A percentile compares a stretch with the other conserved stretches of the same genome.
Evolutionary conservation across 495 filamentous ascomycete species (phyloP).

Genomic region (Annulohypoxylon nitens): DNA sequence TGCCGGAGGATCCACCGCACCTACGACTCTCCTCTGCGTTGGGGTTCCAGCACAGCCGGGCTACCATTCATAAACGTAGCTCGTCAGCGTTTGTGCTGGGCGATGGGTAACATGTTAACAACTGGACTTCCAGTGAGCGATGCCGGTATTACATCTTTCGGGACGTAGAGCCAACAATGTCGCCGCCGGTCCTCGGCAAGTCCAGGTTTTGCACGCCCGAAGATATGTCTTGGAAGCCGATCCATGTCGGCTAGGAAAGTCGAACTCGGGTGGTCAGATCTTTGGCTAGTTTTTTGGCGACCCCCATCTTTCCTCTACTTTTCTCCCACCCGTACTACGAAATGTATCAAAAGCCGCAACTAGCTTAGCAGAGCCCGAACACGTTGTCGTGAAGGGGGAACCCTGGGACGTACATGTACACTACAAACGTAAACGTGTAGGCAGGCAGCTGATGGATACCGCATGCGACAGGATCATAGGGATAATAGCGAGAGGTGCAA

Average conservation of each 20-base stretch:
- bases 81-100: slow-evolving; percentile 33
- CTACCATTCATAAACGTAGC: slow-evolving; percentile 33
- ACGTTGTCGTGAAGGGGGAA: slow-evolving; percentile 33
- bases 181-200: slow-evolving; percentile 44
- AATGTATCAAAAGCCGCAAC: slow-evolving; percentile 34
- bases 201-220: slow-evolving; percentile 28
- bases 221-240: slow-evolving; percentile 43
- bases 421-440: slow-evolving; percentile 3
- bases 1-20: slow-evolving; percentile 40
- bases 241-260: slow-evolving; percentile 43
- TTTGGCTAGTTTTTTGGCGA: slow-evolving; percentile 17
- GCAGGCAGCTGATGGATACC: slow-evolving; percentile 44
- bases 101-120: slow-evolving; percentile 25
- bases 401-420: slow-evolving; percentile 32
- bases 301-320: slow-evolving; percentile 11
- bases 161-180: slow-evolving; percentile 32
- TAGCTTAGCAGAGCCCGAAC: slow-evolving; percentile 27
- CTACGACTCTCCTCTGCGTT: slow-evolving; percentile 38
- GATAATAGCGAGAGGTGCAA: slow-evolving; percentile 30
- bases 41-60: slow-evolving; percentile 36
- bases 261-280: slow-evolving; percentile 44
- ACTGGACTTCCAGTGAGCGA: slow-evolving; percentile 37
- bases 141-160: slow-evolving; percentile 41
- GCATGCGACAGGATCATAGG: slow-evolving; percentile 38
- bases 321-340: not conserved